Base-by-base conservation (phyloP, 805 yeast genomes). In the Yamadazyma takamatsuzukensis region DNA sequence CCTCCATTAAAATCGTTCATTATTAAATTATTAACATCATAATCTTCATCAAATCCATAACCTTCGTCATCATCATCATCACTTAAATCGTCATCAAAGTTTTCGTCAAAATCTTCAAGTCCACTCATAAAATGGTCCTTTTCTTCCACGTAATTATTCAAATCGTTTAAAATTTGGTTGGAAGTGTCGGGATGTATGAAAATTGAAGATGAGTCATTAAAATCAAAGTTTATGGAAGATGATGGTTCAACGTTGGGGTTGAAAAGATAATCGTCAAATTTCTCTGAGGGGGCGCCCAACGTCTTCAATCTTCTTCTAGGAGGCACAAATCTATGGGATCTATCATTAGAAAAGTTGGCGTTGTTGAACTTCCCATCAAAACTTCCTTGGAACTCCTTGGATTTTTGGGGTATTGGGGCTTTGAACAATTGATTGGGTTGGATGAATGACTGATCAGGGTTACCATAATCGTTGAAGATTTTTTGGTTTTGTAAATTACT, bases 221-320 rank as follows among this genome's bases (percentile, higher is more conserved):
- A 38, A 16, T 49, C 41, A 36, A 49, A 51, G 30, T 51, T 47
- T 30, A 62, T 49, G 33, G 64, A 45, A 22, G 59, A 59, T 19
- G 67, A 60, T 16, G 72, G 72, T 44, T 61, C 64, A 17, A 64
- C 58, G 45, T 64, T 61, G 7, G 72, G 60, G 43, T 65, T 62
- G 49, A 52, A 62, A 43, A 64, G 54, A 33, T 54, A 53, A 40
- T 49, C 58, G 34, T 63, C 68, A 17, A 63, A 68, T 26, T 60
- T 64, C 33, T 57, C 54, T 30, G 41, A 40, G 12, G 41, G 37
- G 6, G 40, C 38, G 14, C 49, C 59, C 14, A 62, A 41, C 3
- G 67, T 56, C 21, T 64, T 62, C 23, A 63, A 55, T 25, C 57
- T 46, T 37, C 64, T 51, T 29, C 61, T 53, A 37, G 41, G 37